phyloP scores from a whole-genome alignment of 2,329 filamentous ascomycete species.

The Diaporthe batatas region DNA sequence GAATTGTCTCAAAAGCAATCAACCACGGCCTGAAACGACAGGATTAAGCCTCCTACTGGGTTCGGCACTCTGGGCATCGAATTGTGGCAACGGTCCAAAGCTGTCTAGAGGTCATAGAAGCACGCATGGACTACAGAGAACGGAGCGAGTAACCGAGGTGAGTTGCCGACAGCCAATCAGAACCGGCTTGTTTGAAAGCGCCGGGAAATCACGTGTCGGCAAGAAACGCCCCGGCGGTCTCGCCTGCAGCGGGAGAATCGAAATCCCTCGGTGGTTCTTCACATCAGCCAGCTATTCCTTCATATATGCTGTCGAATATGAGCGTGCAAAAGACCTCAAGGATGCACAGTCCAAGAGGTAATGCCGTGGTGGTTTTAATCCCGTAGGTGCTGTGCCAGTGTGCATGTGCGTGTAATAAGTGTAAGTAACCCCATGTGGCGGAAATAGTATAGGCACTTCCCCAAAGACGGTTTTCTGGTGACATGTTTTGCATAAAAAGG shows the following conservation, averaged over 20 bases:
- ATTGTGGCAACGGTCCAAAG: slow-evolving; percentile 23
- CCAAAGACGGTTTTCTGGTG: neutral
- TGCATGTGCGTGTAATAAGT: no score
- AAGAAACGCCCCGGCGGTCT: slow-evolving; percentile 4
- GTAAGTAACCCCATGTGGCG: neutral
- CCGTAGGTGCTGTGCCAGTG: neutral
- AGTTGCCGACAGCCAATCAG: slow-evolving; percentile 37
- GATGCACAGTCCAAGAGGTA: neutral
- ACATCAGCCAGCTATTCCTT: no score
- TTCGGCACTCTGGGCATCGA: slow-evolving; percentile 26
- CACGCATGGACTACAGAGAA: neutral
- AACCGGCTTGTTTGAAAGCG: slow-evolving; percentile 3
- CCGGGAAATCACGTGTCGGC: slow-evolving; percentile 30
- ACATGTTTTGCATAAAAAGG: no score
- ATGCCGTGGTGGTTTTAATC: neutral
- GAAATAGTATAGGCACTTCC: neutral
- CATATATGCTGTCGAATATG: no score
- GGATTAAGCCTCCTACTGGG: slow-evolving; percentile 15
- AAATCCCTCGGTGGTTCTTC: slow-evolving; percentile 14
- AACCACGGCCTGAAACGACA: slow-evolving; percentile 13
- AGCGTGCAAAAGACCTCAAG: neutral
- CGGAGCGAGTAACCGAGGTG: slow-evolving; percentile 33
- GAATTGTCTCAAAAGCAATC: neutral
- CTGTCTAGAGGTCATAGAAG: slow-evolving; percentile 34
- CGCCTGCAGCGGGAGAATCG: slow-evolving; percentile 4